Conservation (phyloP, 2,329 filamentous ascomycete genomes). For the Sclerotinia trifoliorum region DNA sequence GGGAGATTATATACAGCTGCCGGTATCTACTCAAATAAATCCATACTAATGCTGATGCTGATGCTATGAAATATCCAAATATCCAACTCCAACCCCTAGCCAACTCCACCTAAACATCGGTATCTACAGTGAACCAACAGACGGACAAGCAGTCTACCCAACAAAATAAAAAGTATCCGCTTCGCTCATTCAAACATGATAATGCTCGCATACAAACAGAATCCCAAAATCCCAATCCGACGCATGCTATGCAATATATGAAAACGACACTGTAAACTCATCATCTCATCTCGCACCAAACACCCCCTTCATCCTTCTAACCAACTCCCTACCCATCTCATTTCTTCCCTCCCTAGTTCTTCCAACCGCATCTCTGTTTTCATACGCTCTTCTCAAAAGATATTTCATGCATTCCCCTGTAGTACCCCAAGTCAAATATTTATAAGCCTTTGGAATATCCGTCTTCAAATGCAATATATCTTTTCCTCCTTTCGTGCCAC, state of each 20-base stretch:
- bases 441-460: slow-evolving; percentile 57
- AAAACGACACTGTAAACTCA: not conserved
- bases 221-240: not conserved
- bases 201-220: not conserved
- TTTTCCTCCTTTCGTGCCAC: slow-evolving; percentile 30
- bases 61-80: not conserved
- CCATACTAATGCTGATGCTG: not conserved
- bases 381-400: slow-evolving; percentile 64
- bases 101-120: too few relatives aligned
- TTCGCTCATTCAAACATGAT: not conserved
- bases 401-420: slow-evolving; percentile 80
- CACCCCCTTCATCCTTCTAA: slow-evolving; percentile 51
- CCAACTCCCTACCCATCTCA: slow-evolving; percentile 62
- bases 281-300: slow-evolving; percentile 38
- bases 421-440: slow-evolving; percentile 69
- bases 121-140: too few relatives aligned
- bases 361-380: slow-evolving; percentile 70
- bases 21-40: too few relatives aligned
- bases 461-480: slow-evolving; percentile 38
- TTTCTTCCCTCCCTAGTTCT: slow-evolving; percentile 60
- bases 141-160: too few relatives aligned
- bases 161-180: not conserved
- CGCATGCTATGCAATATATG: not conserved
- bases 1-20: too few relatives aligned
- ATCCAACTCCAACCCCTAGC: too few relatives aligned